Percentiles rank a stretch among this genome's conserved stretches.
Evolutionary conservation across 768 basidiomycete species (phyloP).

Genomic region (Leccinellum albellum): DNA sequence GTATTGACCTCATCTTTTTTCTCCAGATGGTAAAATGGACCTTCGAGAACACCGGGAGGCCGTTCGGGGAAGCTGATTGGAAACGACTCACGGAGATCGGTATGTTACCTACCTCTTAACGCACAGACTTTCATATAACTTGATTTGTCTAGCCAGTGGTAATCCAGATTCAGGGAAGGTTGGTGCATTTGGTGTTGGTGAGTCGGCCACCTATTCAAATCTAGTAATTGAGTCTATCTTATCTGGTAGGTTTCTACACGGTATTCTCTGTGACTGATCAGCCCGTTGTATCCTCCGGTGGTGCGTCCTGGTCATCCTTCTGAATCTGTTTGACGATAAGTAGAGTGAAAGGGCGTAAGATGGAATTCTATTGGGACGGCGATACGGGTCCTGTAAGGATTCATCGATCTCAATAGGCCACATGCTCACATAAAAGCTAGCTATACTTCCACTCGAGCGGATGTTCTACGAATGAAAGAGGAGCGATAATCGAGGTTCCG

Average conservation of each 20-base stretch:
- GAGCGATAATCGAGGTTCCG: slow-evolving; percentile 84
- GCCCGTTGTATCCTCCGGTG: slow-evolving; percentile 71
- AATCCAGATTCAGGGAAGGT: slow-evolving; percentile 95
- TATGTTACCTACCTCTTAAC: slow-evolving; percentile 24
- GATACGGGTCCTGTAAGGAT: slow-evolving; percentile 54
- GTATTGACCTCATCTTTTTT: background rate
- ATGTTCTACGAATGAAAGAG: slow-evolving; percentile 41
- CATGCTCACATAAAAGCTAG: slow-evolving; percentile 30
- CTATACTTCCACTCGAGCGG: slow-evolving; percentile 66
- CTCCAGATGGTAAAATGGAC: slow-evolving; percentile 21
- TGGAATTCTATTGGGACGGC: slow-evolving; percentile 88
- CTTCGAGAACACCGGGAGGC: slow-evolving; percentile 51
- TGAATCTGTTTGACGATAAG: slow-evolving; percentile 8
- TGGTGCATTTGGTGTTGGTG: slow-evolving; percentile 84
- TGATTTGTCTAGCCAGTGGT: slow-evolving; percentile 60
- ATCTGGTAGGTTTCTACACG: slow-evolving; percentile 58
- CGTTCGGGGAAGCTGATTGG: slow-evolving; percentile 87
- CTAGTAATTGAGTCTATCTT: slow-evolving; percentile 18
- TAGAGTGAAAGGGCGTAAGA: slow-evolving; percentile 60
- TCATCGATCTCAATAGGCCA: slow-evolving; percentile 34
- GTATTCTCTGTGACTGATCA: slow-evolving; percentile 77
- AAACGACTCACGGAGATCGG: slow-evolving; percentile 85
- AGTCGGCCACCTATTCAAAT: slow-evolving; percentile 11
- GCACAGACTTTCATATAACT: background rate
- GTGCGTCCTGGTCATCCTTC: slow-evolving; percentile 30